A percentile compares a stretch with the other conserved stretches of the same genome.
These are phyloP conservation scores for Aspergillus ustus DNA, from an alignment of 2,329 filamentous ascomycete species.

Conservation along the genomic window DNA sequence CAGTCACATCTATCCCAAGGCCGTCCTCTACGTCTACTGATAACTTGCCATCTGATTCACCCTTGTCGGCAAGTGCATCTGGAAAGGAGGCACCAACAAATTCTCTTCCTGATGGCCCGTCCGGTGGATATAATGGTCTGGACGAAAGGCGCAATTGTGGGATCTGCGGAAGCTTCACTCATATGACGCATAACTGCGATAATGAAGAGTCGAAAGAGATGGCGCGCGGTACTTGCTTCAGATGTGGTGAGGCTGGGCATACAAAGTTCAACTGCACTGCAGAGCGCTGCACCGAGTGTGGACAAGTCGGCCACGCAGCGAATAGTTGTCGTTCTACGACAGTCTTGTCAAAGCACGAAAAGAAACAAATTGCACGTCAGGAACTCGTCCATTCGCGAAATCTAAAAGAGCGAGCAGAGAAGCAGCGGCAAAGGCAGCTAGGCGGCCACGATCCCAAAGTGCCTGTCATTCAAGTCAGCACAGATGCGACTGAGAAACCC, in stretches of 20 bases:
- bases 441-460: slow-evolving; percentile 52
- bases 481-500: slow-evolving; percentile 6
- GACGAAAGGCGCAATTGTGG: slow-evolving; percentile 49
- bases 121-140: slow-evolving; percentile 49
- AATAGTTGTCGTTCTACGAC: slow-evolving; percentile 39
- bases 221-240: slow-evolving; percentile 45
- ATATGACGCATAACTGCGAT: slow-evolving; percentile 52
- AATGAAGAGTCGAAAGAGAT: slow-evolving; percentile 47
- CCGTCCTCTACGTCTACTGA: slow-evolving; percentile 37
- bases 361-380: slow-evolving; percentile 39
- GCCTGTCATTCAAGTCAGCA: slow-evolving; percentile 42
- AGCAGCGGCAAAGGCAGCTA: slow-evolving; percentile 47
- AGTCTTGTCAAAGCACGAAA: slow-evolving; percentile 43
- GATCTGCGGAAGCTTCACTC: slow-evolving; percentile 51
- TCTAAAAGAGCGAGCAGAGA: slow-evolving; percentile 42
- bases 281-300: slow-evolving; percentile 50
- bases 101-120: slow-evolving; percentile 40
- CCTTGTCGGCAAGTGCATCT: slow-evolving; percentile 31
- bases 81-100: slow-evolving; percentile 31
- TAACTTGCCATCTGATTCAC: slow-evolving; percentile 24
- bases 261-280: slow-evolving; percentile 42
- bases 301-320: slow-evolving; percentile 47
- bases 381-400: slow-evolving; percentile 41
- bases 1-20: slow-evolving; percentile 34
- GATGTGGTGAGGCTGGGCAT: slow-evolving; percentile 49